These are phyloP conservation scores for Arabidopsis hybrid DNA, from an alignment of 441 rosid species.

Conservation along the genomic window DNA sequence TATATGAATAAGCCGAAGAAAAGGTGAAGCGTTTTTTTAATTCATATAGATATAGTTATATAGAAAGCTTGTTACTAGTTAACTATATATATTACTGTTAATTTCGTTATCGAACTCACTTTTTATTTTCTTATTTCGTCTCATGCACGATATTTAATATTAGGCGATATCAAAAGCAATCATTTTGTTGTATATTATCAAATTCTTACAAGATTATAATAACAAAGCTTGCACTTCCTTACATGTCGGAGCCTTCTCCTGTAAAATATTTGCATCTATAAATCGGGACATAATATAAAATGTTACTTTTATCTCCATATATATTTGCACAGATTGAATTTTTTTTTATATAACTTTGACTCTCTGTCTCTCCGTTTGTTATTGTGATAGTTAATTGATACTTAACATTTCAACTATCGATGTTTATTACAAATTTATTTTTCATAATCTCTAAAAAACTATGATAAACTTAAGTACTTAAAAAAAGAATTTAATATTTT, in stretches of 20 bases:
- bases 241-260: slow-evolving; percentile 39
- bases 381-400: too few species aligned
- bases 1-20: slow-evolving; percentile 11
- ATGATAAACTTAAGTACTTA: background rate
- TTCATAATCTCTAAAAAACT: background rate
- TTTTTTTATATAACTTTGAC: background rate
- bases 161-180: slow-evolving; percentile 39
- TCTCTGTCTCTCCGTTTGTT: background rate
- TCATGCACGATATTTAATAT: slow-evolving; percentile 31
- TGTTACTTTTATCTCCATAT: slow-evolving; percentile 10
- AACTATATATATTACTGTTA: slow-evolving; percentile 17
- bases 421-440: too few species aligned
- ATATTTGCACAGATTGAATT: slow-evolving; percentile 8
- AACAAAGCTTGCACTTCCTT: slow-evolving; percentile 40
- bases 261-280: slow-evolving; percentile 16
- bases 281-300: slow-evolving; percentile 17
- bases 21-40: slow-evolving; percentile 15
- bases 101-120: slow-evolving; percentile 31
- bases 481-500: background rate
- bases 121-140: slow-evolving; percentile 28
- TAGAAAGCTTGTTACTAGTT: slow-evolving; percentile 32
- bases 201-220: slow-evolving; percentile 35
- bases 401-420: too few species aligned
- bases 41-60: background rate
- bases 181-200: slow-evolving; percentile 38